Percentiles rank a stretch among this genome's conserved stretches.
These are phyloP conservation scores for Taiozyma sp. DNA, from an alignment of 1,139 yeast species.

Conservation along the genomic window DNA sequence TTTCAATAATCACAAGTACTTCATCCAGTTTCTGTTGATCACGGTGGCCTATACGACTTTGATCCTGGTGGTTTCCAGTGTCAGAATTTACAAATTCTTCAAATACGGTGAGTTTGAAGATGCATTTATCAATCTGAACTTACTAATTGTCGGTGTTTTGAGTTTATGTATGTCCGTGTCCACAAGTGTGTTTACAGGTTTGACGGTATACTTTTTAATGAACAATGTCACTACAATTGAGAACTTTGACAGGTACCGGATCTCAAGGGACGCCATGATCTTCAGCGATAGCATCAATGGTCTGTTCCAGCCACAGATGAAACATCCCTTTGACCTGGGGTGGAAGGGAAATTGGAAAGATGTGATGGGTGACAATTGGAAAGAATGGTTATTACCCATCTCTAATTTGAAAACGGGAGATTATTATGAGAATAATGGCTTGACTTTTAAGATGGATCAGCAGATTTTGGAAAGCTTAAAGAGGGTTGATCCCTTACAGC, in stretches of 20 bases:
- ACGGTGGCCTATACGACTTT: slow-evolving; percentile 43
- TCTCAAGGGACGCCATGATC: slow-evolving; percentile 39
- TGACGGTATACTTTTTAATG: slow-evolving; percentile 54
- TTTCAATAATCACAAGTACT: slow-evolving; percentile 68
- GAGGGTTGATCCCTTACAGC: slow-evolving; percentile 6
- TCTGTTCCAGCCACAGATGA: slow-evolving; percentile 28
- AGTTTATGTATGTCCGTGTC: slow-evolving; percentile 62
- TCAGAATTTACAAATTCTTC: slow-evolving; percentile 47
- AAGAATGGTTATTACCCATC: slow-evolving; percentile 72
- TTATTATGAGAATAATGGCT: slow-evolving; percentile 38
- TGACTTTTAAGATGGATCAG: slow-evolving; percentile 34
- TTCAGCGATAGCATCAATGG: slow-evolving; percentile 32
- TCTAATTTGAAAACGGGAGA: slow-evolving; percentile 22
- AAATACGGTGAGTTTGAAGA: slow-evolving; percentile 32
- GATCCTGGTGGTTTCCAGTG: slow-evolving; percentile 34
- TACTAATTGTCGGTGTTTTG: slow-evolving; percentile 55
- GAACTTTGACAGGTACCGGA: slow-evolving; percentile 55
- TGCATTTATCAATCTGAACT: slow-evolving; percentile 48
- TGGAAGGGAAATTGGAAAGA: slow-evolving; percentile 49
- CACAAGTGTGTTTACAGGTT: slow-evolving; percentile 50
- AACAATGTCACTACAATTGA: slow-evolving; percentile 80
- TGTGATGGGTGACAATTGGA: slow-evolving; percentile 65
- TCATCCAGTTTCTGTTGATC: slow-evolving; percentile 67
- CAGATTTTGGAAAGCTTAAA: slow-evolving; percentile 2
- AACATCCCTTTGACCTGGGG: slow-evolving; percentile 76